A percentile compares a stretch with the other conserved stretches of the same genome.
phyloP scores from a whole-genome alignment of 257 asterid species.

The Lavandula angustifolia region DNA sequence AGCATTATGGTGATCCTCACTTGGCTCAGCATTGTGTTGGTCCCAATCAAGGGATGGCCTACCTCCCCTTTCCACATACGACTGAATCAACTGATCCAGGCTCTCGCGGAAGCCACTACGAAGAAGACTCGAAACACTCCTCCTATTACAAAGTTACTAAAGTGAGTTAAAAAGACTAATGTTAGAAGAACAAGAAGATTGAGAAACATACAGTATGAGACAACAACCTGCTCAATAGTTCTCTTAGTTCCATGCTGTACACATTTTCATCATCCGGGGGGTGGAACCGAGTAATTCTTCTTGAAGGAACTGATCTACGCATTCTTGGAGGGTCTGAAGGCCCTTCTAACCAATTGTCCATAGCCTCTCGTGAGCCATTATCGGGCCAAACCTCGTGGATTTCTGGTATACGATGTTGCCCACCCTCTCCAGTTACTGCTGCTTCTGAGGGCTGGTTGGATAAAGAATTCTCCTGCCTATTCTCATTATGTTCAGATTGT shows the following conservation, averaged over 20 bases:
- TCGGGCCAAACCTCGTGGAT: conserved; percentile 59
- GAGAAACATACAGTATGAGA: conserved; percentile 18
- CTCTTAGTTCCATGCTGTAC: conserved; percentile 97
- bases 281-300: conserved; percentile 73
- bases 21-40: conserved; percentile 55
- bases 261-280: conserved; percentile 94
- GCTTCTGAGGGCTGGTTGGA: conserved; percentile 53
- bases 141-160: conserved; percentile 52
- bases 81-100: conserved; percentile 86
- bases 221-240: conserved; percentile 83
- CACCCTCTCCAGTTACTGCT: conserved; percentile 45
- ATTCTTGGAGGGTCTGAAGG: conserved; percentile 79
- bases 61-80: conserved; percentile 88
- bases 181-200: conserved; percentile 19
- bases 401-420: conserved; percentile 46
- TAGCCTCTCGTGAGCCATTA: conserved; percentile 63
- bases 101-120: conserved; percentile 95
- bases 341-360: conserved; percentile 70
- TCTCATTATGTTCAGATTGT: conserved; percentile 37
- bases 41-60: conserved; percentile 82
- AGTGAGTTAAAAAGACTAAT: background rate
- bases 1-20: conserved; percentile 61
- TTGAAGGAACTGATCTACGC: conserved; percentile 51
- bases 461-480: conserved; percentile 49
- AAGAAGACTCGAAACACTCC: conserved; percentile 97